Evolutionary conservation across 2,329 filamentous ascomycete species (phyloP), one percentile per base, ranked within the genome.

Genomic region (Talaromyces islandicus): DNA sequence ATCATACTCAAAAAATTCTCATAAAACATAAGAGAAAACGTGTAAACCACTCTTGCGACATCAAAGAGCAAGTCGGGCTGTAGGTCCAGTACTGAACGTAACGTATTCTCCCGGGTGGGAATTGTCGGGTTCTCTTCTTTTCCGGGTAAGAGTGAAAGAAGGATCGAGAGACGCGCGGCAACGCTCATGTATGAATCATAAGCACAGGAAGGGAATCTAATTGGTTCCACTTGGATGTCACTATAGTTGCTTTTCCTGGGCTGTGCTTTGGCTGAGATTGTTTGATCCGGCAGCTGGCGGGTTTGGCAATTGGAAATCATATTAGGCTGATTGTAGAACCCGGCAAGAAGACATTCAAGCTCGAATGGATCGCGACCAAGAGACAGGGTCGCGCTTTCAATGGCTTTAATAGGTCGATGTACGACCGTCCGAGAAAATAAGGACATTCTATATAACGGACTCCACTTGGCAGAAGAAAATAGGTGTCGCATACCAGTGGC

Each of bases 61-160:
- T 61, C 59, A 5, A 4, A 29, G 19, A 61, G 51, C 11, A 61
- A 29, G 6, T 57, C 58, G 4, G 54, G 43, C 17, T 51, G 32
- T 5, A 35, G 25, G 17, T 57, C 58, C 30, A 57, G 54, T 7
- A 30, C 27, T n/a, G 54, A 57, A 46, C 48, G 29, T 3, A 1
- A 7, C 3, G 6, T 51, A 19, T 25, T 29, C 25, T 57, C 27
- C 9, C 46, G 19, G 9, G 7, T 21, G 3, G 24, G 43, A 24
- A 29, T 21, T 17, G 41, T 51, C 19, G 29, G 17, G 3, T 30
- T 11, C 2, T 52, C 56, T 9, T 7, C 24, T 9, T 32, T 32
- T 21, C 19, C 54, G 35, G 59, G 59, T 12, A 61, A 25, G 7
- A 61, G 25, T 2, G 59, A 54, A 12, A 61, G 59, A 24, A 61